These are phyloP conservation scores for Populus deltoides DNA, from an alignment of 345 rosid genomes.

Conservation along the genomic window DNA sequence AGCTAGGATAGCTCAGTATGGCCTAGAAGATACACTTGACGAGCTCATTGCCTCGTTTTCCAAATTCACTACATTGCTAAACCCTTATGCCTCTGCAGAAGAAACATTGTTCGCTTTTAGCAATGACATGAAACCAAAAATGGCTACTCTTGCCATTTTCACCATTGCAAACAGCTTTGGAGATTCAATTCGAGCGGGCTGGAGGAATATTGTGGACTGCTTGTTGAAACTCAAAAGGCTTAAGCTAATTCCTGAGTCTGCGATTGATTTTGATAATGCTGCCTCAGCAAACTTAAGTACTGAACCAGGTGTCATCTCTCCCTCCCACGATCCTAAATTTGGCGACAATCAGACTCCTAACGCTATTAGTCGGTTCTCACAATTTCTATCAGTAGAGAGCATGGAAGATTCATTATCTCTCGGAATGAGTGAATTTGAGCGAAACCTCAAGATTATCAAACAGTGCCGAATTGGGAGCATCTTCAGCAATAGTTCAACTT, in stretches of 20 bases:
- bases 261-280: constrained; percentile 48
- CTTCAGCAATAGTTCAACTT: constrained; percentile 52
- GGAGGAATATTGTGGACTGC: constrained; percentile 91
- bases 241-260: constrained; percentile 79
- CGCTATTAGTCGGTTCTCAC: constrained; percentile 59
- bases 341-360: constrained; percentile 36
- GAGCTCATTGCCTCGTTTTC: constrained; percentile 81
- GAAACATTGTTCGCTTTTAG: constrained; percentile 83
- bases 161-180: constrained; percentile 81
- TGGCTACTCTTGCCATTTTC: constrained; percentile 90
- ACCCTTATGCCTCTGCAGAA: constrained; percentile 85
- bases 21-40: constrained; percentile 78
- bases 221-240: constrained; percentile 79
- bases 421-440: constrained; percentile 86
- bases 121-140: constrained; percentile 76
- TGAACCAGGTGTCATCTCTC: constrained; percentile 36
- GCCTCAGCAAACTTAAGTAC: constrained; percentile 26
- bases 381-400: constrained; percentile 68
- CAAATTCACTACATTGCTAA: constrained; percentile 74
- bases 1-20: constrained; percentile 75
- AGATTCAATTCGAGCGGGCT: constrained; percentile 71
- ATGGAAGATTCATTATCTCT: constrained; percentile 69
- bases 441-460: constrained; percentile 73
- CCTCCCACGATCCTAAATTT: constrained; percentile 42
- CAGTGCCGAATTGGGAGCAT: constrained; percentile 77